A percentile compares a stretch with the other conserved stretches of the same genome.
Conservation (phyloP, 805 yeast genomes). For the Schizosaccharomyces pombe region DNA sequence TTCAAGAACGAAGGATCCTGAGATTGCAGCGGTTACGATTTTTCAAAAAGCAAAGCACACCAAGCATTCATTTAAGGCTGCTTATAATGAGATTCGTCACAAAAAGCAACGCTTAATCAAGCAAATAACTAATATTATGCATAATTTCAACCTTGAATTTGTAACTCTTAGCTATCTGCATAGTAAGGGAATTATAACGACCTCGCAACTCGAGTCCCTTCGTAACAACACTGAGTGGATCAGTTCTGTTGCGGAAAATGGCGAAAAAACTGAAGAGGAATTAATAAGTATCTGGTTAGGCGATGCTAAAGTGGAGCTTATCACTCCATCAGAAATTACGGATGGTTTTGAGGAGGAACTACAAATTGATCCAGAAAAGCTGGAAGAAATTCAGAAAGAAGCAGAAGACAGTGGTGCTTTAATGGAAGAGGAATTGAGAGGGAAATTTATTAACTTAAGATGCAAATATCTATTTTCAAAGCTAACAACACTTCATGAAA, state of each 20-base stretch:
- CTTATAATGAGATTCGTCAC: background rate
- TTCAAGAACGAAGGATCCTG: background rate
- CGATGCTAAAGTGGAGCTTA: background rate
- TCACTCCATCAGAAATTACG: background rate
- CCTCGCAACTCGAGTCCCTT: background rate
- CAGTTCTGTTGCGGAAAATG: background rate
- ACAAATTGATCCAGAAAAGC: background rate
- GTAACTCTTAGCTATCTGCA: background rate
- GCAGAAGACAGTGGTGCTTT: background rate
- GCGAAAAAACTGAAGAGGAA: background rate
- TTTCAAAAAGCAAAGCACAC: background rate
- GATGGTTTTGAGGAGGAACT: background rate
- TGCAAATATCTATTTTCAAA: background rate
- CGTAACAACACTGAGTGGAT: background rate
- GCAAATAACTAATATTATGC: background rate
- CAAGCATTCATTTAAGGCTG: background rate
- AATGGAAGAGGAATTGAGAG: background rate
- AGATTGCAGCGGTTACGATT: background rate
- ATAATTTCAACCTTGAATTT: background rate
- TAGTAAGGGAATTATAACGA: background rate
- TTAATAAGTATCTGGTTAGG: background rate
- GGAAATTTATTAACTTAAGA: background rate
- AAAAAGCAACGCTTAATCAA: background rate
- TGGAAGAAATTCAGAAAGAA: slow-evolving; percentile 12
- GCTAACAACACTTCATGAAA: background rate